Conservation (phyloP, 257 asterid genomes). For the Verbena officinalis region DNA sequence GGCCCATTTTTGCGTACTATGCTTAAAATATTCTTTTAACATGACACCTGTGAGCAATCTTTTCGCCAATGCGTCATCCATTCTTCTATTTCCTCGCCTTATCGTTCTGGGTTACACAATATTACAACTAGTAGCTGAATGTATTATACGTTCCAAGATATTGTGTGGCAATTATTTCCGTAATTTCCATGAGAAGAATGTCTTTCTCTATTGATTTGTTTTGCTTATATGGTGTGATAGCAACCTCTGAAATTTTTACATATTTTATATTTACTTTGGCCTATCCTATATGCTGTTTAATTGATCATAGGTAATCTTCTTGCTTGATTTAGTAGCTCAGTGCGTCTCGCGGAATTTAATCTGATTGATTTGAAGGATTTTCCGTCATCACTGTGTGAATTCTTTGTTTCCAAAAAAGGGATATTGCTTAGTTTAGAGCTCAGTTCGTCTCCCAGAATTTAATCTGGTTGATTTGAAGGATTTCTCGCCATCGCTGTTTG, state of each 20-base stretch:
- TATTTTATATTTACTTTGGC: neutral
- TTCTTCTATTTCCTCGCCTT: constrained; percentile 7
- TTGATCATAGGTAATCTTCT: constrained; percentile 1
- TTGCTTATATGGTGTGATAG: constrained; percentile 13
- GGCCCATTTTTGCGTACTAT: neutral
- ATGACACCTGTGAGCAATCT: neutral
- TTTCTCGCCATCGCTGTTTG: no score
- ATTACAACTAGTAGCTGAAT: constrained; percentile 9
- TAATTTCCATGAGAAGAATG: neutral
- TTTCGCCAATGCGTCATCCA: neutral
- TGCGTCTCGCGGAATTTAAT: neutral
- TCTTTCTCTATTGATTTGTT: neutral
- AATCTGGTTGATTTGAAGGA: no score
- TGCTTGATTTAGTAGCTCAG: neutral
- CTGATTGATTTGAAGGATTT: neutral
- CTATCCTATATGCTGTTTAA: neutral
- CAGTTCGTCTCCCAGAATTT: no score
- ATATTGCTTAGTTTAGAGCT: no score
- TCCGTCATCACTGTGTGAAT: neutral
- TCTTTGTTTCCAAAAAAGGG: neutral
- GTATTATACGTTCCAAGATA: constrained; percentile 12
- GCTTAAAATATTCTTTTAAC: neutral
- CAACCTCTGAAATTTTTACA: neutral
- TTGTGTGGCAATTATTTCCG: neutral
- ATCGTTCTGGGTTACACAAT: neutral